These are phyloP conservation scores for Pythium volutum DNA, from an alignment of 352 stramenopile species.

Conservation along the genomic window DNA sequence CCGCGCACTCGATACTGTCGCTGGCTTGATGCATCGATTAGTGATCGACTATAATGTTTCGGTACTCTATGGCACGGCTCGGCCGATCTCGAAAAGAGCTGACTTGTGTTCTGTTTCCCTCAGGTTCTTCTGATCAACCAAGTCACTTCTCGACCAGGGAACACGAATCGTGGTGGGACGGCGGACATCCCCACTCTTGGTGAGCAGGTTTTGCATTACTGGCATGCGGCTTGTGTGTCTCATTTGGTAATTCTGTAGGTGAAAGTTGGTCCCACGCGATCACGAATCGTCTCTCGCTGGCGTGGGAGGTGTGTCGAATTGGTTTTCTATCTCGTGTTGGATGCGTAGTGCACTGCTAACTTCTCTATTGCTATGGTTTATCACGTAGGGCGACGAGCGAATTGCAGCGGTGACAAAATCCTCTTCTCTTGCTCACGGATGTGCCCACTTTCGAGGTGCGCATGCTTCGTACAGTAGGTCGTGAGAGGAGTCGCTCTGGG, in stretches of 20 bases:
- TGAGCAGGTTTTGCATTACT: conserved; percentile 3
- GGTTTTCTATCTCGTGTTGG: neutral
- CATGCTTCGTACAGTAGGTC: neutral
- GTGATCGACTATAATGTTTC: conserved; percentile 42
- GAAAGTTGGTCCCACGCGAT: conserved; percentile 72
- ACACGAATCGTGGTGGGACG: neutral
- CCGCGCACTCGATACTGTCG: conserved; percentile 68
- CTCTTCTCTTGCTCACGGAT: conserved; percentile 34
- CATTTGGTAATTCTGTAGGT: conserved; percentile 29
- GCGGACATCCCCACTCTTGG: conserved; percentile 31
- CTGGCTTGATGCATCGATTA: conserved; percentile 62
- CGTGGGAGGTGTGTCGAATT: conserved; percentile 58
- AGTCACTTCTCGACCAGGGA: conserved; percentile 50
- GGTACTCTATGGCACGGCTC: conserved; percentile 23
- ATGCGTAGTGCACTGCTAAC: neutral
- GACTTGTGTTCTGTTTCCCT: neutral
- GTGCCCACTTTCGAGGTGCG: conserved; percentile 41
- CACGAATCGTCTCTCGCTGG: conserved; percentile 54
- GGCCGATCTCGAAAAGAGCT: neutral
- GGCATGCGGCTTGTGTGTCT: neutral
- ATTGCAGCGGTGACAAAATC: conserved; percentile 54
- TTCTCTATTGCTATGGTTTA: neutral
- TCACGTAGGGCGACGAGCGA: conserved; percentile 32
- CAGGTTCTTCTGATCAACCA: conserved; percentile 74
- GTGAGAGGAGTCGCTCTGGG: neutral